phyloP scores from a whole-genome alignment of 1,139 yeast species.

The Candida buenavistaensis region DNA sequence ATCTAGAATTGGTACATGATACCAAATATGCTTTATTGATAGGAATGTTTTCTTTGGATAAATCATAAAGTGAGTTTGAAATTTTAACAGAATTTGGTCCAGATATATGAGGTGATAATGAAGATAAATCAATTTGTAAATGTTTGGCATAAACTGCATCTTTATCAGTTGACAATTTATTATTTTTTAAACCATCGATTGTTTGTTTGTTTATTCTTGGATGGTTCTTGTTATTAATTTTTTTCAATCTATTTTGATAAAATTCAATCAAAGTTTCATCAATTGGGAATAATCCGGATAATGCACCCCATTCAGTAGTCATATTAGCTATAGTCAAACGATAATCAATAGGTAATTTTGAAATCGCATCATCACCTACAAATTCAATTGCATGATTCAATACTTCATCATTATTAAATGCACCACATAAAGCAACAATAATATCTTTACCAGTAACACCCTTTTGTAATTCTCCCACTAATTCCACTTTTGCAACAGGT shows the following conservation, averaged over 20 bases:
- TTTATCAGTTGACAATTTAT: conserved; percentile 57
- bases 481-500: conserved; percentile 93
- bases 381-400: conserved; percentile 97
- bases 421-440: conserved; percentile 92
- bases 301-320: conserved; percentile 99
- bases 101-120: conserved; percentile 86
- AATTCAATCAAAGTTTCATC: conserved; percentile 75
- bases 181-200: conserved; percentile 47
- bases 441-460: conserved; percentile 97
- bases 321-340: conserved; percentile 95
- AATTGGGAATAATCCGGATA: conserved; percentile 94
- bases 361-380: conserved; percentile 75
- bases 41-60: conserved; percentile 69
- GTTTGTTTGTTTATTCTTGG: conserved; percentile 75
- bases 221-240: conserved; percentile 71
- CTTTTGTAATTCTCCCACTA: conserved; percentile 74
- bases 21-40: conserved; percentile 94
- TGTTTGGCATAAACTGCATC: conserved; percentile 89
- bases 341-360: conserved; percentile 77
- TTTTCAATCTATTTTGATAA: conserved; percentile 66
- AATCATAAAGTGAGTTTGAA: conserved; percentile 72
- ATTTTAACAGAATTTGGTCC: conserved; percentile 98
- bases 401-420: conserved; percentile 94
- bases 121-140: conserved; percentile 74
- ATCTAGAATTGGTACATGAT: conserved; percentile 95